Percentiles rank a stretch among this genome's conserved stretches.
Conservation (phyloP, 805 yeast species). For the Kluyveromyces lactis region DNA sequence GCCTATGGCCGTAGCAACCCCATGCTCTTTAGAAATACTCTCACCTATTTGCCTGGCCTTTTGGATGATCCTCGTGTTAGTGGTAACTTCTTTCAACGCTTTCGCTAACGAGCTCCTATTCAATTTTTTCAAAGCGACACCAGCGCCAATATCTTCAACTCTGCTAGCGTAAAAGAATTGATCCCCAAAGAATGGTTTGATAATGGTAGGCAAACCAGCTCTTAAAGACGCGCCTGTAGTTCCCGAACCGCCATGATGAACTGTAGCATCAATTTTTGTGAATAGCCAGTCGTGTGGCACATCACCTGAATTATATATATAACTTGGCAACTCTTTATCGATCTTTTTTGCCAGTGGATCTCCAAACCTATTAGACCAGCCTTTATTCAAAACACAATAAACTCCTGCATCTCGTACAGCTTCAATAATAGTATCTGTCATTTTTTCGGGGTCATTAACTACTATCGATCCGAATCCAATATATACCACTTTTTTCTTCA, state of each 20-base stretch:
- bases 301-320: conserved; percentile 60
- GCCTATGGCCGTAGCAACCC: conserved; percentile 69
- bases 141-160: conserved; percentile 84
- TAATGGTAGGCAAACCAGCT: conserved; percentile 80
- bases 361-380: conserved; percentile 79
- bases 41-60: conserved; percentile 59
- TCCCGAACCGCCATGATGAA: conserved; percentile 96
- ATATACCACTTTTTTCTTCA: conserved; percentile 67
- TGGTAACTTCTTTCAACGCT: conserved; percentile 63
- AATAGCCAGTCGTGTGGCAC: conserved; percentile 95
- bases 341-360: conserved; percentile 27
- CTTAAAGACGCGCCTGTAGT: conserved; percentile 88
- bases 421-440: conserved; percentile 69
- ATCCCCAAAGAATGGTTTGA: conserved; percentile 95
- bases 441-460: conserved; percentile 68
- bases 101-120: conserved; percentile 53
- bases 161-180: conserved; percentile 87
- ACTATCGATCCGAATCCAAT: conserved; percentile 96
- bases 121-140: conserved; percentile 60
- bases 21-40: conserved; percentile 63
- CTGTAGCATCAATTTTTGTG: conserved; percentile 83
- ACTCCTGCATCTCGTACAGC: conserved; percentile 79
- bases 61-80: conserved; percentile 55
- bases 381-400: conserved; percentile 80
- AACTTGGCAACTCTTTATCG: conserved; percentile 45